phyloP scores from a whole-genome alignment of 768 basidiomycete species.

The Fibroporia radiculosa region DNA sequence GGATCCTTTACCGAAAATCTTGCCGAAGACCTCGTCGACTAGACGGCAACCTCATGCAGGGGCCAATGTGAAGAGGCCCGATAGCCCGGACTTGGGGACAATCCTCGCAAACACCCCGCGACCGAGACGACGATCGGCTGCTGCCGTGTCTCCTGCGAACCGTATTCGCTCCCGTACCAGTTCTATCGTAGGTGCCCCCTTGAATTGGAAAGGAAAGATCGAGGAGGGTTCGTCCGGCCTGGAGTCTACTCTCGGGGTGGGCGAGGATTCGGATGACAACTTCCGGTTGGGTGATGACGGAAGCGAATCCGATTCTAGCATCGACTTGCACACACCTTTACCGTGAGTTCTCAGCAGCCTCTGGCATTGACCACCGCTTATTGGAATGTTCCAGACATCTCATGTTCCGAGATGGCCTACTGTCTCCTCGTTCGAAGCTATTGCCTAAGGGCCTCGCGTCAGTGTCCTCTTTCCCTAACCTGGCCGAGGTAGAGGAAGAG shows the following conservation, averaged over 20 bases:
- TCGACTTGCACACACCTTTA: constrained; percentile 32
- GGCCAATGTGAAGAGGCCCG: constrained; percentile 9
- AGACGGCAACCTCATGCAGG: neutral
- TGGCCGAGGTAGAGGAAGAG: constrained; percentile 5
- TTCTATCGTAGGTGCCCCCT: constrained; percentile 6
- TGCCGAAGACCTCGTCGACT: neutral
- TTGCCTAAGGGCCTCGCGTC: constrained; percentile 21
- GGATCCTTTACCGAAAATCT: constrained; percentile 4
- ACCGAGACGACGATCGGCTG: constrained; percentile 19
- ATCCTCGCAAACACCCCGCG: constrained; percentile 27
- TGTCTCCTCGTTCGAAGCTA: constrained; percentile 32
- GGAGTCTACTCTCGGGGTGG: constrained; percentile 7
- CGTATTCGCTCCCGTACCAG: constrained; percentile 11
- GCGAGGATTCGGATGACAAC: constrained; percentile 7
- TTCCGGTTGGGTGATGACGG: constrained; percentile 15
- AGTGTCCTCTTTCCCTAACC: constrained; percentile 7
- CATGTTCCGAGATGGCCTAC: constrained; percentile 33
- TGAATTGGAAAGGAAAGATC: constrained; percentile 13
- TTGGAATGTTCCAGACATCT: constrained; percentile 22
- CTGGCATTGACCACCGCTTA: neutral
- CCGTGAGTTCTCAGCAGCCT: constrained; percentile 21
- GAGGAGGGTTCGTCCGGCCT: constrained; percentile 10
- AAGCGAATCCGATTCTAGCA: constrained; percentile 28
- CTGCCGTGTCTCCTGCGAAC: constrained; percentile 12
- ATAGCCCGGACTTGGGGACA: constrained; percentile 26